Conservation (phyloP, 2,329 filamentous ascomycete species). For the Epichloe hybrida region DNA sequence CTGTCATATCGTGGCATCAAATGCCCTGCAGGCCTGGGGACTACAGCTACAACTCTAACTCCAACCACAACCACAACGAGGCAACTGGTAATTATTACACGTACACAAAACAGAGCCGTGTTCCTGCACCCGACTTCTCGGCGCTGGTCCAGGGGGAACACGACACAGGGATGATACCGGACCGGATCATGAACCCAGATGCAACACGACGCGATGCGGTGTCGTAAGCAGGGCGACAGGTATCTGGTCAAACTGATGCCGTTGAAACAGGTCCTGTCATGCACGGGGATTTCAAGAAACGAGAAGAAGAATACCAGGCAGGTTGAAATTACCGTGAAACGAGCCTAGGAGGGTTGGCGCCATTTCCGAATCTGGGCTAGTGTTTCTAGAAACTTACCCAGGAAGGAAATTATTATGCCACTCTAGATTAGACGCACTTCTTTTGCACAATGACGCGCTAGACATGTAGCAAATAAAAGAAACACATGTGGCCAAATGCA, state of each 20-base stretch:
- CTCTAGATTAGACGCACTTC: not conserved
- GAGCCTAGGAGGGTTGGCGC: not conserved
- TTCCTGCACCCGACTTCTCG: too few relatives aligned
- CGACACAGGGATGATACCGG: too few relatives aligned
- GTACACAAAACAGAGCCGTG: too few relatives aligned
- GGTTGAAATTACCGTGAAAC: not conserved
- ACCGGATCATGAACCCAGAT: too few relatives aligned
- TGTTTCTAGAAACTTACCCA: not conserved
- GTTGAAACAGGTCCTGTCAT: too few relatives aligned
- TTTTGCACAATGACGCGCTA: not conserved
- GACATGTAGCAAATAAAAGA: too few relatives aligned
- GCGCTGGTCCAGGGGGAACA: too few relatives aligned
- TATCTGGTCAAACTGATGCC: not conserved
- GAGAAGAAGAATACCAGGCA: not conserved
- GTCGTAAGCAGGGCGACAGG: not conserved
- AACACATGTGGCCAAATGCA: not conserved
- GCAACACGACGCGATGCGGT: not conserved
- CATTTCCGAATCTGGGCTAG: not conserved
- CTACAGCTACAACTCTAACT: too few relatives aligned
- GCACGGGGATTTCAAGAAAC: not conserved
- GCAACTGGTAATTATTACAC: too few relatives aligned
- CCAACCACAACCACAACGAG: too few relatives aligned
- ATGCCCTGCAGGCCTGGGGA: too few relatives aligned
- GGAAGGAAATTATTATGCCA: not conserved
- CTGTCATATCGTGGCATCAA: too few relatives aligned